phyloP scores from a whole-genome alignment of 169 alveolate species.

The Perkinsus marinus region DNA sequence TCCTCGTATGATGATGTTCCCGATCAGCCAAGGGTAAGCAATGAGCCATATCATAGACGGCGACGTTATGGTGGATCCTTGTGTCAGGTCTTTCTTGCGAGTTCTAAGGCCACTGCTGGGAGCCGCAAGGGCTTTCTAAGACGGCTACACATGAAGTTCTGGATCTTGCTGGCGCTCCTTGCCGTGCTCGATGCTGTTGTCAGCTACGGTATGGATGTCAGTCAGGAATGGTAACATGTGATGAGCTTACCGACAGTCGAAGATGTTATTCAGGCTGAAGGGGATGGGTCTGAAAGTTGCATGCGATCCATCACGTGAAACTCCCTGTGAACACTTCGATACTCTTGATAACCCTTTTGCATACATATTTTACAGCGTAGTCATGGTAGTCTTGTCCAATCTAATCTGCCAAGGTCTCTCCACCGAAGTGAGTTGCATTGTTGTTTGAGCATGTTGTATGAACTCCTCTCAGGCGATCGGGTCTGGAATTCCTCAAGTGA shows the following conservation, averaged over 20 bases:
- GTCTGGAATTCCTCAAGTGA: slow-evolving; percentile 62
- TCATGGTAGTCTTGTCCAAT: background rate
- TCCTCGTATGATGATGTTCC: background rate
- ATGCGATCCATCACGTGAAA: background rate
- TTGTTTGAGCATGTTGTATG: background rate
- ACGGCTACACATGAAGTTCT: background rate
- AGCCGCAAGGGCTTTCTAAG: background rate
- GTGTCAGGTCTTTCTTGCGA: background rate
- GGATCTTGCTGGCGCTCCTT: background rate
- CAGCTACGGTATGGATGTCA: background rate
- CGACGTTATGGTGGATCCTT: background rate
- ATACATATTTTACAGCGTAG: background rate
- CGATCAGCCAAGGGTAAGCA: background rate
- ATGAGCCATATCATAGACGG: background rate
- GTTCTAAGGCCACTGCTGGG: background rate
- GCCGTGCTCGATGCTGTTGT: background rate
- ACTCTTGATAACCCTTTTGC: background rate
- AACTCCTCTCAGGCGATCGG: slow-evolving; percentile 15
- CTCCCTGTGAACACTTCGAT: background rate
- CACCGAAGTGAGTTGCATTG: background rate
- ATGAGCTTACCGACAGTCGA: background rate
- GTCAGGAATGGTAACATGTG: background rate
- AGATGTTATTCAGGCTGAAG: background rate
- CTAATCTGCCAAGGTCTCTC: background rate
- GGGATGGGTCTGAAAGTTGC: background rate